phyloP scores from a whole-genome alignment of 2,329 filamentous ascomycete species.

The Clonostachys byssicola region DNA sequence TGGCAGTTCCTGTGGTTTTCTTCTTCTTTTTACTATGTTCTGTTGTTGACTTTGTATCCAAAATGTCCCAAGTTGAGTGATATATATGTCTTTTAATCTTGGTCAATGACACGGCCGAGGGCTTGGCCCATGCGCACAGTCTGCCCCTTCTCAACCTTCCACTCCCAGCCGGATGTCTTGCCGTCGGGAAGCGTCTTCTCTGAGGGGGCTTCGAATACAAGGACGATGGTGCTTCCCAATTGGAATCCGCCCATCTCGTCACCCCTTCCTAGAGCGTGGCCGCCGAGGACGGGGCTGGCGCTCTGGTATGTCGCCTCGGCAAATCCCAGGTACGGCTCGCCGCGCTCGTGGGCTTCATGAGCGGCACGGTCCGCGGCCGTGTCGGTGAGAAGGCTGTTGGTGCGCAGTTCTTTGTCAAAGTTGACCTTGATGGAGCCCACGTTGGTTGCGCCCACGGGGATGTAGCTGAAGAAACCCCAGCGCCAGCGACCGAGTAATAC shows the following conservation, averaged over 20 bases:
- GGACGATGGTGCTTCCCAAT: conserved; percentile 87
- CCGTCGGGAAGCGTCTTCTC: conserved; percentile 48
- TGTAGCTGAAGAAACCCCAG: conserved; percentile 96
- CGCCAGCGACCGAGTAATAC: conserved; percentile 92
- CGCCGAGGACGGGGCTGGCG: conserved; percentile 73
- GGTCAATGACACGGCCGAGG: conserved; percentile 65
- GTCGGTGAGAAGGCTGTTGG: conserved; percentile 88
- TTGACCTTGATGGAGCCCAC: conserved; percentile 96
- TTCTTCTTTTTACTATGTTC: no score
- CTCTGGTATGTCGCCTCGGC: conserved; percentile 83
- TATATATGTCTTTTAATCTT: conserved; percentile 23
- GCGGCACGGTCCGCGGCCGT: conserved; percentile 86
- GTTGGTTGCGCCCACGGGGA: conserved; percentile 93
- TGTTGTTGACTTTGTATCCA: no score
- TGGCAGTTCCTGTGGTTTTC: no score
- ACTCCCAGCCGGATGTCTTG: conserved; percentile 70
- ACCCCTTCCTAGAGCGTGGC: conserved; percentile 78
- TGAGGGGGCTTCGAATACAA: conserved; percentile 90
- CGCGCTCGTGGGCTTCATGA: conserved; percentile 68
- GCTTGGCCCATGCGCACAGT: conserved; percentile 86
- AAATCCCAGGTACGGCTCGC: conserved; percentile 85
- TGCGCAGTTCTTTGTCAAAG: conserved; percentile 90
- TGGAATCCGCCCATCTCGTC: conserved; percentile 99
- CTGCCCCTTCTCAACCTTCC: conserved; percentile 84
- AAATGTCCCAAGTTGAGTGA: not conserved